Evolutionary conservation across 2,329 filamentous ascomycete genomes (phyloP).

Genomic region (Cephalotrichum gorgonifer): DNA sequence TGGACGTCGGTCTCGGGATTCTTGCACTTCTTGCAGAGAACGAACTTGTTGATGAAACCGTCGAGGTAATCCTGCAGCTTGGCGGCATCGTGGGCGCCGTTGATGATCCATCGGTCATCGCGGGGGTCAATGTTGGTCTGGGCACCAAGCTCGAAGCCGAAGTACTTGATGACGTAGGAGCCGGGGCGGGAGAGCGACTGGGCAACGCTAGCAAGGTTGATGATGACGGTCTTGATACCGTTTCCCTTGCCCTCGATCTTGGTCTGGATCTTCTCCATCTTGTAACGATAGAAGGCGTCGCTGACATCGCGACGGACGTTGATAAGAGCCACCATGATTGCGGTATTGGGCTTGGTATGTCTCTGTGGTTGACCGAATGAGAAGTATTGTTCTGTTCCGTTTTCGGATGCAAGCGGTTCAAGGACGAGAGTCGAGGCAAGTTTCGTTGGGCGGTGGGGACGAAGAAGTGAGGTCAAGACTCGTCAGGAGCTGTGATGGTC

Average conservation of each 20-base stretch:
- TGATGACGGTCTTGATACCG: conserved; percentile 96
- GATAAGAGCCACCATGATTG: conserved; percentile 76
- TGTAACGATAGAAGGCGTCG: conserved; percentile 99
- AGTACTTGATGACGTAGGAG: conserved; percentile 98
- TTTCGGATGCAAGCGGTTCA: no score
- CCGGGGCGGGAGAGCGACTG: conserved; percentile 85
- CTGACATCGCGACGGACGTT: conserved; percentile 97
- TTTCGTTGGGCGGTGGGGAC: conserved; percentile 18
- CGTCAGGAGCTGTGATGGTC: conserved; percentile 41
- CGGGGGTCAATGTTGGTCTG: conserved; percentile 97
- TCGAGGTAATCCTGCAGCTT: conserved; percentile 98
- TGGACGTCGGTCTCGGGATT: conserved; percentile 96
- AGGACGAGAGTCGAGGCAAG: conserved; percentile 19
- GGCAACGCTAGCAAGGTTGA: conserved; percentile 92
- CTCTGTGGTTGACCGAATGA: not conserved
- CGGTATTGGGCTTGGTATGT: conserved; percentile 3
- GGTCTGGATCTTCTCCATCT: conserved; percentile 98
- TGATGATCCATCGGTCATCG: conserved; percentile 99
- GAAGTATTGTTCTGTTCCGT: not conserved
- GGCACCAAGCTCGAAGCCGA: conserved; percentile 95
- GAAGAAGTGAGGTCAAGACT: conserved; percentile 41
- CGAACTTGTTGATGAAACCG: conserved; percentile 96
- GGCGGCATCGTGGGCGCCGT: conserved; percentile 86
- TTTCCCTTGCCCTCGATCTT: conserved; percentile 99
- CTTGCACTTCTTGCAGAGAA: conserved; percentile 99